Evolutionary conservation across 495 filamentous ascomycete genomes (phyloP).

Genomic region (Staphylotrichum longicolle): DNA sequence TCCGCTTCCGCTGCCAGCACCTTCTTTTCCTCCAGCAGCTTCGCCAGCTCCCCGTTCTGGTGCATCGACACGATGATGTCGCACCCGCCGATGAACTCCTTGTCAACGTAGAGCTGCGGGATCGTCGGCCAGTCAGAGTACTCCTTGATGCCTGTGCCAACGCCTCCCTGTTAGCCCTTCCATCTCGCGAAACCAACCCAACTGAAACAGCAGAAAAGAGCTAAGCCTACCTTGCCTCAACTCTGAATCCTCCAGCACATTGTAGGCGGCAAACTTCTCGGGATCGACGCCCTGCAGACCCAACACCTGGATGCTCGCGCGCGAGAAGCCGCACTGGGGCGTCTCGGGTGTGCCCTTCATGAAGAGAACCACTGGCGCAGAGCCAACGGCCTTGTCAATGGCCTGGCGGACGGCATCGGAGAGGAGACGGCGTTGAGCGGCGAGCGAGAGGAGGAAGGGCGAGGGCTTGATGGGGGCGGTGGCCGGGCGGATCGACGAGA

Average conservation of each 20-base stretch:
- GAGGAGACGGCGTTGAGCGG: slow-evolving; percentile 56
- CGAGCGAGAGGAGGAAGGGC: slow-evolving; percentile 38
- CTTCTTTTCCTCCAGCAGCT: slow-evolving; percentile 84
- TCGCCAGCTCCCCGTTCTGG: slow-evolving; percentile 89
- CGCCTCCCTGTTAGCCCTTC: slow-evolving; percentile 7
- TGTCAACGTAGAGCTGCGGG: slow-evolving; percentile 90
- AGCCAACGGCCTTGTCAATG: slow-evolving; percentile 82
- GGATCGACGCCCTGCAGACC: slow-evolving; percentile 94
- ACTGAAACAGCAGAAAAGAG: neutral
- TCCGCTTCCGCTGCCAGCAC: slow-evolving; percentile 52
- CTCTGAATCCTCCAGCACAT: slow-evolving; percentile 89
- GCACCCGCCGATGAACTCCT: slow-evolving; percentile 95
- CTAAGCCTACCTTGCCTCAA: slow-evolving; percentile 69
- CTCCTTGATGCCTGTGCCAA: slow-evolving; percentile 81
- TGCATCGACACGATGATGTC: slow-evolving; percentile 98
- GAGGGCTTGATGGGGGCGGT: slow-evolving; percentile 18
- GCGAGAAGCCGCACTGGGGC: slow-evolving; percentile 97
- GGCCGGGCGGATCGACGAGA: slow-evolving; percentile 10
- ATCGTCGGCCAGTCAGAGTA: slow-evolving; percentile 99
- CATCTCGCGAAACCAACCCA: neutral
- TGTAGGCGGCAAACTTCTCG: slow-evolving; percentile 93
- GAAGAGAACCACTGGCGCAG: slow-evolving; percentile 91
- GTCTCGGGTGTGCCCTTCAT: slow-evolving; percentile 98
- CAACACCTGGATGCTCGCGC: slow-evolving; percentile 91
- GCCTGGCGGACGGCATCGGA: slow-evolving; percentile 72